Evolutionary conservation across 2,329 filamentous ascomycete species (phyloP).

Genomic region (Fusarium continuum): DNA sequence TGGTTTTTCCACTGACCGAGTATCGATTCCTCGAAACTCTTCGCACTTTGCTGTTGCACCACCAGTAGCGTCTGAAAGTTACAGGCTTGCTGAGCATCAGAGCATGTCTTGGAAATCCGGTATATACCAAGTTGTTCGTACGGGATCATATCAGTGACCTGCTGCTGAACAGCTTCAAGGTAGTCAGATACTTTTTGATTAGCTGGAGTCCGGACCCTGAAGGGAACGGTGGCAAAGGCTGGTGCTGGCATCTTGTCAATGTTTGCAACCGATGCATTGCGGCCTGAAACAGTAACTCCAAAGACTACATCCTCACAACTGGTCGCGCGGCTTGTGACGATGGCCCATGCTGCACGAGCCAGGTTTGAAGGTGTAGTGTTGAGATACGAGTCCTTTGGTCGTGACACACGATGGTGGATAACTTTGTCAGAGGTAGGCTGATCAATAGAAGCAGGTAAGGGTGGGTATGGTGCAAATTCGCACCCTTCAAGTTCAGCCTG

Average conservation of each 20-base stretch:
- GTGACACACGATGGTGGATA: too few relatives aligned
- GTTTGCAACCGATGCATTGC: constrained; percentile 33
- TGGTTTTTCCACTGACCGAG: too few relatives aligned
- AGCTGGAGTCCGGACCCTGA: constrained; percentile 42
- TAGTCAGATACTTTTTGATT: constrained; percentile 47
- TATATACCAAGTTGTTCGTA: constrained; percentile 28
- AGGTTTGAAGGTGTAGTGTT: too few relatives aligned
- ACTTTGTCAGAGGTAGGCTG: too few relatives aligned
- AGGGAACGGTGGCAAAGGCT: constrained; percentile 48
- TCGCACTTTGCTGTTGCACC: too few relatives aligned
- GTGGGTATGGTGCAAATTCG: too few relatives aligned
- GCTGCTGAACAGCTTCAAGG: constrained; percentile 46
- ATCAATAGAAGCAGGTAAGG: too few relatives aligned
- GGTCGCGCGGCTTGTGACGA: constrained; percentile 4
- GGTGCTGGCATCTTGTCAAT: constrained; percentile 39
- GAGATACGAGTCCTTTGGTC: constrained; percentile 36
- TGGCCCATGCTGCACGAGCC: constrained; percentile 29
- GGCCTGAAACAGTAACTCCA: constrained; percentile 38
- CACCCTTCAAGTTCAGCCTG: too few relatives aligned
- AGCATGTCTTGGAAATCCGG: constrained; percentile 25
- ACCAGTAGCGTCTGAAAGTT: constrained; percentile 20
- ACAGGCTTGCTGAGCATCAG: not conserved
- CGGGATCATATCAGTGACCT: constrained; percentile 12
- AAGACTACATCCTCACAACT: constrained; percentile 39
- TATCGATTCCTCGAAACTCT: too few relatives aligned